Evolutionary conservation across 768 basidiomycete genomes (phyloP).

Genomic region (Dioszegia hungarica): DNA sequence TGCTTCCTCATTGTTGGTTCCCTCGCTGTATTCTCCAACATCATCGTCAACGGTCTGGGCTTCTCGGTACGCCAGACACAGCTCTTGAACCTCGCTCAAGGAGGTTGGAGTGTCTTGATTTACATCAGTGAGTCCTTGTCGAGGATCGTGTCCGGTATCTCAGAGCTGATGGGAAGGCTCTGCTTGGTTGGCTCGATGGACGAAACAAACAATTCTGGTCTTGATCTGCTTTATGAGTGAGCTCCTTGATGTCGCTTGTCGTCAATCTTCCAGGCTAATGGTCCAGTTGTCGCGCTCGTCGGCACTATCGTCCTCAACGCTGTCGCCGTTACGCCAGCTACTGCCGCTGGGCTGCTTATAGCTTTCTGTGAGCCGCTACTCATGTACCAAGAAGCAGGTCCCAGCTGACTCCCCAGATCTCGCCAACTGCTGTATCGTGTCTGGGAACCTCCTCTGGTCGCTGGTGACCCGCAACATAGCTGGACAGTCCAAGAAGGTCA

Average conservation of each 20-base stretch:
- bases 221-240: conserved; percentile 53
- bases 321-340: conserved; percentile 52
- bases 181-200: conserved; percentile 33
- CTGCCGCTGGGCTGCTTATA: conserved; percentile 55
- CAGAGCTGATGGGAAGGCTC: conserved; percentile 1
- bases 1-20: conserved; percentile 56
- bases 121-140: conserved; percentile 17
- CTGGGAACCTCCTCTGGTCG: conserved; percentile 28
- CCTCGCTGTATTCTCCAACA: conserved; percentile 57
- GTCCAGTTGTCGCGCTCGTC: conserved; percentile 52
- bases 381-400: not conserved
- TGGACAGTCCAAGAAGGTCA: conserved; percentile 57
- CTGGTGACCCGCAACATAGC: conserved; percentile 35
- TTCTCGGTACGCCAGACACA: conserved; percentile 55
- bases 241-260: no score
- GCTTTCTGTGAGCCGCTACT: conserved; percentile 53
- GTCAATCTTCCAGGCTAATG: no score
- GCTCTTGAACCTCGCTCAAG: conserved; percentile 51
- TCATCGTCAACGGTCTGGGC: conserved; percentile 54
- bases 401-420: conserved; percentile 10
- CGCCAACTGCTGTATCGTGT: conserved; percentile 29
- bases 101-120: conserved; percentile 47
- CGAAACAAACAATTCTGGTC: conserved; percentile 54
- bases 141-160: not conserved
- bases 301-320: conserved; percentile 56